These are phyloP conservation scores for Millerago galiae DNA, from an alignment of 805 yeast species.

Conservation along the genomic window DNA sequence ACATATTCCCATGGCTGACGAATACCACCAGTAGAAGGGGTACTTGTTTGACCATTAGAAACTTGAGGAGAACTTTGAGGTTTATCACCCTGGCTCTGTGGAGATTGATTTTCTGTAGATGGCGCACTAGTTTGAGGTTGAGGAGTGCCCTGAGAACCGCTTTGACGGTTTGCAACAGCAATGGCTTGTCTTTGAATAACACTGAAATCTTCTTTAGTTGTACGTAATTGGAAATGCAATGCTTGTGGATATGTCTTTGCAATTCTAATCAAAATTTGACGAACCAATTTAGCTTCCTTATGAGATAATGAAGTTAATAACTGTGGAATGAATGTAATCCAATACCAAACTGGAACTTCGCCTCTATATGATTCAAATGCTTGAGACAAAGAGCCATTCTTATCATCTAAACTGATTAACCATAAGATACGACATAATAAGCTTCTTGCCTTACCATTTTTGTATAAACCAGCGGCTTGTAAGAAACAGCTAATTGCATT, in stretches of 20 bases:
- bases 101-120: slow-evolving; percentile 7
- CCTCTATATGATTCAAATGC: slow-evolving; percentile 92
- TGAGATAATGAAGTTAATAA: slow-evolving; percentile 83
- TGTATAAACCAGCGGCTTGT: slow-evolving; percentile 96
- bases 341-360: slow-evolving; percentile 98
- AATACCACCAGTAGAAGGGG: slow-evolving; percentile 18
- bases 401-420: slow-evolving; percentile 88
- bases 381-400: slow-evolving; percentile 68
- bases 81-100: slow-evolving; percentile 7
- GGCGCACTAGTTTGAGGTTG: slow-evolving; percentile 7
- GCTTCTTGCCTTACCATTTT: slow-evolving; percentile 85
- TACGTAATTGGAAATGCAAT: slow-evolving; percentile 88
- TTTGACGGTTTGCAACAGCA: slow-evolving; percentile 37
- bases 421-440: slow-evolving; percentile 85
- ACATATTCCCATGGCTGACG: slow-evolving; percentile 92
- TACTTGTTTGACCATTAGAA: slow-evolving; percentile 3
- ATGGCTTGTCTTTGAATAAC: slow-evolving; percentile 74
- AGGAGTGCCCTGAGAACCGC: slow-evolving; percentile 9
- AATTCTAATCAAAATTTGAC: slow-evolving; percentile 81
- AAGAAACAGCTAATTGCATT: slow-evolving; percentile 93
- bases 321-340: slow-evolving; percentile 97
- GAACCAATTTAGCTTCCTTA: slow-evolving; percentile 82
- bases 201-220: slow-evolving; percentile 90
- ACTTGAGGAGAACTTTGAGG: slow-evolving; percentile 7
- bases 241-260: slow-evolving; percentile 98